These are phyloP conservation scores for Schoenoplectus triqueter DNA, from an alignment of 202 grass and related monocot genomes.

Conservation along the genomic window DNA sequence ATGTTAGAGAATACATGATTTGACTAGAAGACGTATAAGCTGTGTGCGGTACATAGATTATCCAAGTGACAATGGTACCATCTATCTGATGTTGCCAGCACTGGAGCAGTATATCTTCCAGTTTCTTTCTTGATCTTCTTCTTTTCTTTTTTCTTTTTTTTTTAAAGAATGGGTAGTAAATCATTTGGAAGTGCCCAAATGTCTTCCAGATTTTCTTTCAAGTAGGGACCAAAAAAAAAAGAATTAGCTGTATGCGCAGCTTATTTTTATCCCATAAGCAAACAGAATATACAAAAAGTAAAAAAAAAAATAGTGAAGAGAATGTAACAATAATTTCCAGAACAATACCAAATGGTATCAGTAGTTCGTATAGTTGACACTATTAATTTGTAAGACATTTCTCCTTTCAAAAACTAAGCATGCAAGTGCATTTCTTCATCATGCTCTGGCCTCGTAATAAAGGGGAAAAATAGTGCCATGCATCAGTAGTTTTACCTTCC, in stretches of 20 bases:
- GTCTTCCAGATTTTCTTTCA: no score
- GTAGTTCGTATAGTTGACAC: not conserved
- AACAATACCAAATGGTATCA: not conserved
- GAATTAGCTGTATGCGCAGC: no score
- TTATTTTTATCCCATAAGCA: no score
- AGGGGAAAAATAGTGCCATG: slow-evolving; percentile 15
- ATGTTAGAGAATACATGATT: no score
- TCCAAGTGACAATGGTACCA: no score
- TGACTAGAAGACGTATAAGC: not conserved
- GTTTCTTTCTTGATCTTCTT: no score
- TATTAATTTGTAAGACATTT: slow-evolving; percentile 6
- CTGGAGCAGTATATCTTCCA: no score
- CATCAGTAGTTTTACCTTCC: not conserved
- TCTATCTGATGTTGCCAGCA: not conserved
- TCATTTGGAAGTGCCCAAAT: no score
- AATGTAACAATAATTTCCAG: not conserved
- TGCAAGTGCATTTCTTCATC: slow-evolving; percentile 27
- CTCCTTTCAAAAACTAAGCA: not conserved
- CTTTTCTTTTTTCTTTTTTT: no score
- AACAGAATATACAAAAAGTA: not conserved
- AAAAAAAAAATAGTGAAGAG: not conserved
- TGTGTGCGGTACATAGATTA: not conserved
- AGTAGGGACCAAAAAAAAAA: no score
- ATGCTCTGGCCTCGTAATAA: not conserved
- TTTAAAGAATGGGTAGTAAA: no score